phyloP scores from a whole-genome alignment of 1,284 basidiomycete species.

The Cryptococcus sp. region DNA sequence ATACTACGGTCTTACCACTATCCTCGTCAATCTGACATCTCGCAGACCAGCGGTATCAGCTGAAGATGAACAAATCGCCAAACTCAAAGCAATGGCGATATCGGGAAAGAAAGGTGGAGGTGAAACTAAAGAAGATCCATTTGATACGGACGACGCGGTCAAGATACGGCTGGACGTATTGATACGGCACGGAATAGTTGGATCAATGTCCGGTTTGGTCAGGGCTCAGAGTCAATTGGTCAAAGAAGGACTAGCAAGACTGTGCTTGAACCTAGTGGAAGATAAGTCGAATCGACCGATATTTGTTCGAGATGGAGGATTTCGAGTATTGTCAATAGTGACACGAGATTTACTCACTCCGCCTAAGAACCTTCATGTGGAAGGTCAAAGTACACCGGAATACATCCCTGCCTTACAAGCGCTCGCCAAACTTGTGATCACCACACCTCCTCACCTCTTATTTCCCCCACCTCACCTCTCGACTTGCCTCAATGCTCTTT shows the following conservation, averaged over 20 bases:
- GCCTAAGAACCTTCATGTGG: not conserved
- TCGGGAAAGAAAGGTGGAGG: slow-evolving; percentile 51
- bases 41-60: slow-evolving; percentile 66
- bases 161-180: slow-evolving; percentile 57
- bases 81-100: slow-evolving; percentile 61
- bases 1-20: slow-evolving; percentile 68
- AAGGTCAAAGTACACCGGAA: not conserved
- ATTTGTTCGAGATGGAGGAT: slow-evolving; percentile 78
- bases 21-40: slow-evolving; percentile 67
- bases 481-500: slow-evolving; percentile 70
- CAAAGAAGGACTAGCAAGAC: slow-evolving; percentile 48
- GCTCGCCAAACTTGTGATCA: slow-evolving; percentile 87
- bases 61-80: slow-evolving; percentile 74
- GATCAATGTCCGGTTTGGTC: slow-evolving; percentile 59
- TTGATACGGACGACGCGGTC: slow-evolving; percentile 59
- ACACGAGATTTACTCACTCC: slow-evolving; percentile 41
- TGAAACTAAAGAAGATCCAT: slow-evolving; percentile 29
- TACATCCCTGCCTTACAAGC: slow-evolving; percentile 75
- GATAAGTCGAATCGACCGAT: slow-evolving; percentile 70
- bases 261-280: slow-evolving; percentile 68
- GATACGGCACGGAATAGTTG: slow-evolving; percentile 60
- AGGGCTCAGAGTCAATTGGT: slow-evolving; percentile 50
- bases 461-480: slow-evolving; percentile 67
- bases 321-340: slow-evolving; percentile 64
- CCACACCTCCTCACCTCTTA: slow-evolving; percentile 79